A percentile compares a stretch with the other conserved stretches of the same genome.
These are phyloP conservation scores for Amylostereum areolatum DNA, from an alignment of 1,284 basidiomycete species.

Conservation along the genomic window DNA sequence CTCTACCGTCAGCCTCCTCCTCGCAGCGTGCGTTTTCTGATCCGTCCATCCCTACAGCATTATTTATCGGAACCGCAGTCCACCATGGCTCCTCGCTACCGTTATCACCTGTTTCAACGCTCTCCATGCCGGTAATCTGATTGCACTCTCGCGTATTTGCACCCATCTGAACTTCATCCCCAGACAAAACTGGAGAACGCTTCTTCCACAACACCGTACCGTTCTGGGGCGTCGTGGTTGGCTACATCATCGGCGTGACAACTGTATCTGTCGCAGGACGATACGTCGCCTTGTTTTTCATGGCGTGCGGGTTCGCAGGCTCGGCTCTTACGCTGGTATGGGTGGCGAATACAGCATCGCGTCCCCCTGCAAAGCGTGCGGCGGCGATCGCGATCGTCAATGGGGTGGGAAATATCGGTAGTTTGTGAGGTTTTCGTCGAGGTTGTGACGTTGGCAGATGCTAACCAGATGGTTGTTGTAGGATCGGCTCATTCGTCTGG, in stretches of 20 bases:
- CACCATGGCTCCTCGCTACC: slow-evolving; percentile 59
- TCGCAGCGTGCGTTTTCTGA: slow-evolving; percentile 55
- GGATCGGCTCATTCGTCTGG: too few species aligned
- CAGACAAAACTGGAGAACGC: slow-evolving; percentile 57
- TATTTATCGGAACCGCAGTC: slow-evolving; percentile 27
- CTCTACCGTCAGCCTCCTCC: slow-evolving; percentile 52
- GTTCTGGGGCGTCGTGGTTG: slow-evolving; percentile 58
- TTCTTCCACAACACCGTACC: slow-evolving; percentile 61
- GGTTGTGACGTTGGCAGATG: too few species aligned
- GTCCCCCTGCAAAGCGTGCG: too few species aligned
- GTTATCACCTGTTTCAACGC: slow-evolving; percentile 53
- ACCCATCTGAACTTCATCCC: not conserved
- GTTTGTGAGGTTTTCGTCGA: too few species aligned
- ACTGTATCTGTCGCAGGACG: slow-evolving; percentile 50
- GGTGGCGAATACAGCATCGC: too few species aligned
- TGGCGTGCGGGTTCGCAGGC: slow-evolving; percentile 53
- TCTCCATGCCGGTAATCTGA: slow-evolving; percentile 53
- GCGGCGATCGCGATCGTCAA: too few species aligned
- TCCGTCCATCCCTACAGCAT: slow-evolving; percentile 15
- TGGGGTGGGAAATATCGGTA: too few species aligned
- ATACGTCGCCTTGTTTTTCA: slow-evolving; percentile 62
- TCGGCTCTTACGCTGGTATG: too few species aligned
- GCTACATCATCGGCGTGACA: slow-evolving; percentile 54
- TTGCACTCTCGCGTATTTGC: not conserved
- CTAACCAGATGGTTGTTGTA: too few species aligned